These are phyloP conservation scores for Kandelia obovata DNA, from an alignment of 345 rosid species.

Conservation along the genomic window DNA sequence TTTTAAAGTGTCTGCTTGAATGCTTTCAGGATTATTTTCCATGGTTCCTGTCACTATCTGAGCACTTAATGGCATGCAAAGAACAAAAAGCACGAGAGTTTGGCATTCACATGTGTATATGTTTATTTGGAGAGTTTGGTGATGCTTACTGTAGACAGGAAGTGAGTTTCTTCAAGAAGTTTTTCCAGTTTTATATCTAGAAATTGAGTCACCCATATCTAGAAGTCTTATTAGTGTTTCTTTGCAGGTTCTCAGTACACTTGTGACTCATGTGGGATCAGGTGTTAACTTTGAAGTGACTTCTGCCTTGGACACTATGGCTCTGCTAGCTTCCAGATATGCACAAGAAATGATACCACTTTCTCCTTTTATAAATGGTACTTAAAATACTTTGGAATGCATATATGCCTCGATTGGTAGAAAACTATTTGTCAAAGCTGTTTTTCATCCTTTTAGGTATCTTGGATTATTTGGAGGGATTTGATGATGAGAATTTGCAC, in stretches of 20 bases:
- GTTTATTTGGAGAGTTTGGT: conserved; percentile 64
- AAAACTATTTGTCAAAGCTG: neutral
- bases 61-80: conserved; percentile 68
- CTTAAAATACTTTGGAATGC: neutral
- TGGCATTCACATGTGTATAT: conserved; percentile 51
- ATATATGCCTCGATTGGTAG: neutral
- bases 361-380: conserved; percentile 81
- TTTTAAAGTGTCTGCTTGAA: conserved; percentile 14
- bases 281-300: conserved; percentile 64
- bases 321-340: conserved; percentile 52
- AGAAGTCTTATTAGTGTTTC: conserved; percentile 18
- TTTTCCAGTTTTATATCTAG: conserved; percentile 1
- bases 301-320: conserved; percentile 69
- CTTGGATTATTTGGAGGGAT: conserved; percentile 87
- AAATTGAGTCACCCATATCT: neutral
- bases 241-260: conserved; percentile 69
- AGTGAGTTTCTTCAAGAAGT: conserved; percentile 33
- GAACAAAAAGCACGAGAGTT: conserved; percentile 70
- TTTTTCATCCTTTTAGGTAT: conserved; percentile 49
- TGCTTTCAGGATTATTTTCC: conserved; percentile 60
- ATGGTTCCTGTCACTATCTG: conserved; percentile 65
- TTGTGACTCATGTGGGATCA: conserved; percentile 83
- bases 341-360: conserved; percentile 59
- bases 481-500: conserved; percentile 59
- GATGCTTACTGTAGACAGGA: conserved; percentile 73